Evolutionary conservation across 2,329 filamentous ascomycete genomes (phyloP).

Genomic region (Fusarium coffeatum): DNA sequence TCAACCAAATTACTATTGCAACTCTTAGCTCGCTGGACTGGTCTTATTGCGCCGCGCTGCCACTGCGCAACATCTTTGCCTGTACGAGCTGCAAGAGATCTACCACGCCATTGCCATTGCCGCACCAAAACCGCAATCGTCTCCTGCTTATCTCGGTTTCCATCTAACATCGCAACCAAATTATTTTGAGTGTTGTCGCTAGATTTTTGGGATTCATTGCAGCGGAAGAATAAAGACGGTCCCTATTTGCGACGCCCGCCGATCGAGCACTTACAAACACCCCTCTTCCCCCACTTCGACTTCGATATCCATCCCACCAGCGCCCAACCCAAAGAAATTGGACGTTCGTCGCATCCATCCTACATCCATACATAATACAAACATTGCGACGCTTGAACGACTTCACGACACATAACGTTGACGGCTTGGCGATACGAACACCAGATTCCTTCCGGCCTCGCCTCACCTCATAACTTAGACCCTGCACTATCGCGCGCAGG

Average conservation of each 20-base stretch:
- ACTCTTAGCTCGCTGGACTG: conserved; percentile 17
- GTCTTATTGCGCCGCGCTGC: conserved; percentile 40
- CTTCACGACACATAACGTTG: conserved; percentile 26
- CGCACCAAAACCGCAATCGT: conserved; percentile 21
- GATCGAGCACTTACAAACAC: conserved; percentile 42
- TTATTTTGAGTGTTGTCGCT: conserved; percentile 6
- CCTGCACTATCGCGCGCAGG: conserved; percentile 12
- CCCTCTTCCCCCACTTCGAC: conserved; percentile 37
- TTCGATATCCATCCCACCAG: conserved; percentile 25
- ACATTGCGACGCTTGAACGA: conserved; percentile 20
- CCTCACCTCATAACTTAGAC: background rate
- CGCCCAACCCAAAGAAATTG: conserved; percentile 22
- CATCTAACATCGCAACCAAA: background rate
- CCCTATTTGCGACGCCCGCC: conserved; percentile 5
- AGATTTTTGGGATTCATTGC: background rate
- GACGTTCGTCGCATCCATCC: conserved; percentile 27
- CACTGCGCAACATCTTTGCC: conserved; percentile 39
- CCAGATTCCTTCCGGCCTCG: background rate
- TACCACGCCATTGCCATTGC: conserved; percentile 25
- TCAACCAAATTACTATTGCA: conserved; percentile 26
- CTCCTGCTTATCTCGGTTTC: conserved; percentile 3
- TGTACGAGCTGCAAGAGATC: conserved; percentile 36
- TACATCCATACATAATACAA: background rate
- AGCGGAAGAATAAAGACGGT: conserved; percentile 5
- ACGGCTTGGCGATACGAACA: conserved; percentile 18